A percentile compares a stretch with the other conserved stretches of the same genome.
Evolutionary conservation across 2,329 filamentous ascomycete species (phyloP).

Genomic region (Penicillium nordicum): DNA sequence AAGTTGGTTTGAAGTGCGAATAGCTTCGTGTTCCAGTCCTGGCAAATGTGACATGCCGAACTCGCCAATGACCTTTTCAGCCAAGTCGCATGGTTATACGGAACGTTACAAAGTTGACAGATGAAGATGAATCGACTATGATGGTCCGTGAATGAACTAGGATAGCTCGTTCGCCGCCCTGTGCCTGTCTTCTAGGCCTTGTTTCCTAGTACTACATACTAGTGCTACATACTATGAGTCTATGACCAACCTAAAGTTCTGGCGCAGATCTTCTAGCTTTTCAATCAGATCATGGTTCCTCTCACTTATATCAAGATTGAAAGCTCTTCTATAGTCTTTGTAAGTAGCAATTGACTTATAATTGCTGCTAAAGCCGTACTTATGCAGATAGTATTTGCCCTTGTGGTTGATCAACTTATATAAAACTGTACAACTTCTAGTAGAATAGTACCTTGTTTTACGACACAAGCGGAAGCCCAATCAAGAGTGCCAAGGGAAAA

Average conservation of each 20-base stretch:
- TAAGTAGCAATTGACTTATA: background rate
- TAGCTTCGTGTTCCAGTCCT: background rate
- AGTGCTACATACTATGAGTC: too few relatives aligned
- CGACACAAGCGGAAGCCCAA: background rate
- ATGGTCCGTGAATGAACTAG: background rate
- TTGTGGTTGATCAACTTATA: background rate
- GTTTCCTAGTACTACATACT: too few relatives aligned
- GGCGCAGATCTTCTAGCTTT: background rate
- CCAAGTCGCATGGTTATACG: background rate
- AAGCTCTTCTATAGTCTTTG: too few relatives aligned
- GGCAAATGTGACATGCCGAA: background rate
- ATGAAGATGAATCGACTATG: background rate
- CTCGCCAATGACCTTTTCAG: background rate
- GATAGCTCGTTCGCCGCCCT: background rate
- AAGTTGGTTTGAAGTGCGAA: background rate
- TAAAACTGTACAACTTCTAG: background rate
- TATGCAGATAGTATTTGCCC: background rate
- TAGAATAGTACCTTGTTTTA: background rate
- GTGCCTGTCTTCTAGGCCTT: background rate
- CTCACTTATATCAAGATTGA: too few relatives aligned
- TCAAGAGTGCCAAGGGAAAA: background rate
- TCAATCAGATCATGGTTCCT: background rate
- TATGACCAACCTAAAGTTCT: background rate
- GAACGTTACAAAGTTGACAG: background rate
- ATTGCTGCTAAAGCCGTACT: background rate